Conservation (phyloP, 2,329 filamentous ascomycete species). For the Cadophora luteo-olivacea region DNA sequence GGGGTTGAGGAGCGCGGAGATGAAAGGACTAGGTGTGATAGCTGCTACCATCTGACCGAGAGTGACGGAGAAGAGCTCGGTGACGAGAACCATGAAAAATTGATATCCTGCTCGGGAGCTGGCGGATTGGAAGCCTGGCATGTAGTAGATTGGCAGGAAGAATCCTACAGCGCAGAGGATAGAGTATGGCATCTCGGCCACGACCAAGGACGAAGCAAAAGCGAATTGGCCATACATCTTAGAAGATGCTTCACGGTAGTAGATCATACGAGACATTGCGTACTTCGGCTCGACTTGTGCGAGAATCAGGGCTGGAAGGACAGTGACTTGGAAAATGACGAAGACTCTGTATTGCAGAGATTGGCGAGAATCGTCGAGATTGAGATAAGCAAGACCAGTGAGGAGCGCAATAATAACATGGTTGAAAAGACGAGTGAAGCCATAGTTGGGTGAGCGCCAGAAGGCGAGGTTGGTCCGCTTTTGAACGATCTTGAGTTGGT, state of each 20-base stretch:
- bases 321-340: conserved; percentile 87
- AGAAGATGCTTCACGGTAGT: conserved; percentile 83
- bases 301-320: conserved; percentile 83
- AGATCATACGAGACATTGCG: conserved; percentile 78
- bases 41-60: conserved; percentile 79
- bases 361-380: conserved; percentile 76
- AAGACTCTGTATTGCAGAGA: conserved; percentile 88
- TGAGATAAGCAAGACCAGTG: conserved; percentile 79
- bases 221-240: conserved; percentile 87
- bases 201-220: conserved; percentile 78
- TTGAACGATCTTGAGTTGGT: conserved; percentile 80
- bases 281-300: conserved; percentile 86
- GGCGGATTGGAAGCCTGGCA: conserved; percentile 73
- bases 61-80: conserved; percentile 84
- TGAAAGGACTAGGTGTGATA: conserved; percentile 78
- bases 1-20: conserved; percentile 80
- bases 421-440: conserved; percentile 86
- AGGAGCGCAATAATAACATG: conserved; percentile 80
- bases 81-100: conserved; percentile 84
- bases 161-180: conserved; percentile 81
- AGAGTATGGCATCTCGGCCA: conserved; percentile 85
- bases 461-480: conserved; percentile 77
- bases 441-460: conserved; percentile 88
- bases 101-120: conserved; percentile 79
- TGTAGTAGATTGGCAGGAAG: conserved; percentile 85